These are phyloP conservation scores for Globisporangium spinosum DNA, from an alignment of 352 stramenopile genomes.

Conservation along the genomic window DNA sequence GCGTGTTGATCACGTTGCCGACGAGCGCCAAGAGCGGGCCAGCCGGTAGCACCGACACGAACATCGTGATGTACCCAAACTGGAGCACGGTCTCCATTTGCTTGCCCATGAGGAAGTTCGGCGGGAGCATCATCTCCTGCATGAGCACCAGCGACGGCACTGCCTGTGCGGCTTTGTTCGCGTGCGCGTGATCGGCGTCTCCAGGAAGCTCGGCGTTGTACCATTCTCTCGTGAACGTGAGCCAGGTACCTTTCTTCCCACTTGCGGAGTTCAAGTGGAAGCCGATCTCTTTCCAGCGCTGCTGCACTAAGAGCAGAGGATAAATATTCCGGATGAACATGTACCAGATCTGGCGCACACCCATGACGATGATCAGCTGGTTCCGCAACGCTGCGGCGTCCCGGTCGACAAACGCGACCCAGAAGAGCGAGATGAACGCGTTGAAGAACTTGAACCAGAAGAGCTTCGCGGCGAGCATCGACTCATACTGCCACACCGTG, in stretches of 20 bases:
- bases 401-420: conserved; percentile 67
- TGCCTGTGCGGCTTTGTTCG: background rate
- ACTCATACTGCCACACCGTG: conserved; percentile 75
- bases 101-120: conserved; percentile 70
- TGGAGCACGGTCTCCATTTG: conserved; percentile 80
- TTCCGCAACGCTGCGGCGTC: conserved; percentile 46
- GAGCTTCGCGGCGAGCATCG: conserved; percentile 69
- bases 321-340: conserved; percentile 46
- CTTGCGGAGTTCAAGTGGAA: conserved; percentile 24
- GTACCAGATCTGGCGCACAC: conserved; percentile 68
- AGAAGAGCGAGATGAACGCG: conserved; percentile 78
- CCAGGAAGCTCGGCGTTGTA: conserved; percentile 40
- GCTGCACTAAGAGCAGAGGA: conserved; percentile 47
- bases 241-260: background rate
- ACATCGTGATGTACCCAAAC: conserved; percentile 95
- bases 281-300: conserved; percentile 36
- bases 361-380: conserved; percentile 71
- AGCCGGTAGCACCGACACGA: conserved; percentile 89
- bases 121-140: conserved; percentile 70
- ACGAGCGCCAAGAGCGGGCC: conserved; percentile 86
- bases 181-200: background rate
- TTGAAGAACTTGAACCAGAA: conserved; percentile 86
- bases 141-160: conserved; percentile 51
- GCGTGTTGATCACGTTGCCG: conserved; percentile 86
- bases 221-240: conserved; percentile 47